Evolutionary conservation across 176 grass and related monocot genomes (phyloP).

Genomic region (Juncus effusus): DNA sequence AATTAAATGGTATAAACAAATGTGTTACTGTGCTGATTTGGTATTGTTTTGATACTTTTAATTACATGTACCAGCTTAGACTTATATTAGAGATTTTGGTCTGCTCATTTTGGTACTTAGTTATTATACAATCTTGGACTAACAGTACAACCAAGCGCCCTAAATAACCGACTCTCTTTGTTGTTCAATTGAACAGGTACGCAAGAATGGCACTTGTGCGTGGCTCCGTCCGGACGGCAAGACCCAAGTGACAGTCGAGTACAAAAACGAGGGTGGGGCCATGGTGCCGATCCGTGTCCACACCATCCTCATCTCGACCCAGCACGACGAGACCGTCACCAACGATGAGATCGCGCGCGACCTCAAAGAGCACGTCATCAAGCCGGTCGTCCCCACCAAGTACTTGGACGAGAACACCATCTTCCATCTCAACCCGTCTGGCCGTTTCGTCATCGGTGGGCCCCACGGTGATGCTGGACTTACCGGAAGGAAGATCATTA

Average conservation of each 20-base stretch:
- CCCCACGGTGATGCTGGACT: conserved; percentile 37
- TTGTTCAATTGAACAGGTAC: not conserved
- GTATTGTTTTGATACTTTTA: no score
- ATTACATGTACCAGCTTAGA: no score
- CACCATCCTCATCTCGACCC: conserved; percentile 40
- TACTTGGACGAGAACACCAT: conserved; percentile 42
- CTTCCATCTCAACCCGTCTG: conserved; percentile 42
- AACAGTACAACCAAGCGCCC: no score
- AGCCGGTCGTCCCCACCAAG: conserved; percentile 30
- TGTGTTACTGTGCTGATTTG: no score
- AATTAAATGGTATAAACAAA: no score
- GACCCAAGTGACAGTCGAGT: conserved; percentile 38
- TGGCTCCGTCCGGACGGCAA: conserved; percentile 33
- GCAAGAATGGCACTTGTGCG: conserved; percentile 31
- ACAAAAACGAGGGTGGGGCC: conserved; percentile 33
- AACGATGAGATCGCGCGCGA: conserved; percentile 36
- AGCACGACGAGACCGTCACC: conserved; percentile 36
- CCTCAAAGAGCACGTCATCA: conserved; percentile 41
- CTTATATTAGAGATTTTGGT: no score
- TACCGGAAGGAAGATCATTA: conserved; percentile 37
- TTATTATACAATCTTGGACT: no score
- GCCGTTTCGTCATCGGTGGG: conserved; percentile 34
- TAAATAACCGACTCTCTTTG: no score
- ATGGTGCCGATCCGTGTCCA: conserved; percentile 38
- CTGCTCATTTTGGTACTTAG: no score